phyloP scores from a whole-genome alignment of 2,329 filamentous ascomycete species.

The Neonectria hederae region DNA sequence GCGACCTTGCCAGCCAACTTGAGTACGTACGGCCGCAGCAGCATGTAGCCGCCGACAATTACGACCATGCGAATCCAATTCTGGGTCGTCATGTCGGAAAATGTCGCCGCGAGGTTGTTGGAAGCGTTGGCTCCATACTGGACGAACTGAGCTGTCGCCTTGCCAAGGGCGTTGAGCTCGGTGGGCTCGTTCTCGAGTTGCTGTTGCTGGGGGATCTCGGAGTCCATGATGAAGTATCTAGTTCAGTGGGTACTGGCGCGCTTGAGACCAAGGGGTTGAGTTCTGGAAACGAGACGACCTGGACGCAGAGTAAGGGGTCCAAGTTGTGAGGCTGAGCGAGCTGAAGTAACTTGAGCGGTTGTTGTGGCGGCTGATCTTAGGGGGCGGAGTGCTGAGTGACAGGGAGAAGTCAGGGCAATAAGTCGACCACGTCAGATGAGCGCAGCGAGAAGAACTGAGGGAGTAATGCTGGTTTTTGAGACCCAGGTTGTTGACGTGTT shows the following conservation, averaged over 20 bases:
- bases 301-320: constrained; percentile 1
- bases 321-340: constrained; percentile 16
- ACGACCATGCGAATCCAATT: constrained; percentile 75
- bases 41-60: constrained; percentile 76
- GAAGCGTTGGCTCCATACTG: constrained; percentile 51
- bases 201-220: constrained; percentile 39
- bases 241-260: neutral
- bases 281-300: neutral
- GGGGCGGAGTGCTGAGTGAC: constrained; percentile 8
- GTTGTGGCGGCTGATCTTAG: constrained; percentile 3
- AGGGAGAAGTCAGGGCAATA: neutral
- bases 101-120: constrained; percentile 60
- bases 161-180: constrained; percentile 48
- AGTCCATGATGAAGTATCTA: constrained; percentile 32
- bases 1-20: constrained; percentile 71
- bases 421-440: neutral
- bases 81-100: constrained; percentile 61
- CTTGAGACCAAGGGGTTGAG: neutral
- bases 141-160: constrained; percentile 45
- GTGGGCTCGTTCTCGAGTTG: constrained; percentile 39
- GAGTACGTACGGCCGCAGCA: constrained; percentile 79
- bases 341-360: neutral
- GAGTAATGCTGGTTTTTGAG: constrained; percentile 9
- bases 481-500: constrained; percentile 22
- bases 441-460: neutral